Conservation (phyloP, 2,329 filamentous ascomycete species). For the Trichoderma cornu-damae region DNA sequence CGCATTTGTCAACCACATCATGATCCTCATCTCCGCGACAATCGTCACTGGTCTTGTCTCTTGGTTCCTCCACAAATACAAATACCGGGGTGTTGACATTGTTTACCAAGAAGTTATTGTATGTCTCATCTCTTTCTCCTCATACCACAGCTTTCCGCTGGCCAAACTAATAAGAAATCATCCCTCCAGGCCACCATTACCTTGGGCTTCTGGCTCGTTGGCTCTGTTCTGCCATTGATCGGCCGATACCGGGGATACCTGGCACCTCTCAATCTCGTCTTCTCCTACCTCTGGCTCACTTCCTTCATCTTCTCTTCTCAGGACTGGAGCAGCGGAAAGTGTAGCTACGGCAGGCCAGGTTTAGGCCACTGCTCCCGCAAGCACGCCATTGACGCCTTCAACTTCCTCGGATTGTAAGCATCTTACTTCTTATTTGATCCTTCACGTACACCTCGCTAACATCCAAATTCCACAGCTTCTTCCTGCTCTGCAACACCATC, state of each 20-base stretch:
- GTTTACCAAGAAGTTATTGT: slow-evolving; percentile 26
- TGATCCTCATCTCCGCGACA: slow-evolving; percentile 23
- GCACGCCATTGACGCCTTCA: slow-evolving; percentile 24
- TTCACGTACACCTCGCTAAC: background rate
- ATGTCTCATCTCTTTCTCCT: background rate
- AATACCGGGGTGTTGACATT: slow-evolving; percentile 21
- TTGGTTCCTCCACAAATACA: slow-evolving; percentile 21
- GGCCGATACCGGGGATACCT: slow-evolving; percentile 24
- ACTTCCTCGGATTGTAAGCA: slow-evolving; percentile 26
- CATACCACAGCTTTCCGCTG: background rate
- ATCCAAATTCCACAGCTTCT: slow-evolving; percentile 18
- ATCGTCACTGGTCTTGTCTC: slow-evolving; percentile 26
- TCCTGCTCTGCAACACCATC: slow-evolving; percentile 21
- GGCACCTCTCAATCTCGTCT: slow-evolving; percentile 22
- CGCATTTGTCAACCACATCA: slow-evolving; percentile 23
- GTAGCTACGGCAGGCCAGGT: slow-evolving; percentile 5
- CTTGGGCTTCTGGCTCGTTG: slow-evolving; percentile 22
- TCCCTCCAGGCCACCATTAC: slow-evolving; percentile 23
- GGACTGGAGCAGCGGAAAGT: slow-evolving; percentile 23
- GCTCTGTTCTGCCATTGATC: slow-evolving; percentile 21
- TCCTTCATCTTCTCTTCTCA: slow-evolving; percentile 26
- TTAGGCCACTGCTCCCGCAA: slow-evolving; percentile 21
- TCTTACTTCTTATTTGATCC: background rate
- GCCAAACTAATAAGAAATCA: background rate
- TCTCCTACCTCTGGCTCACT: slow-evolving; percentile 29